These are phyloP conservation scores for Peniophora sp. DNA, from an alignment of 1,284 basidiomycete species.

Conservation along the genomic window DNA sequence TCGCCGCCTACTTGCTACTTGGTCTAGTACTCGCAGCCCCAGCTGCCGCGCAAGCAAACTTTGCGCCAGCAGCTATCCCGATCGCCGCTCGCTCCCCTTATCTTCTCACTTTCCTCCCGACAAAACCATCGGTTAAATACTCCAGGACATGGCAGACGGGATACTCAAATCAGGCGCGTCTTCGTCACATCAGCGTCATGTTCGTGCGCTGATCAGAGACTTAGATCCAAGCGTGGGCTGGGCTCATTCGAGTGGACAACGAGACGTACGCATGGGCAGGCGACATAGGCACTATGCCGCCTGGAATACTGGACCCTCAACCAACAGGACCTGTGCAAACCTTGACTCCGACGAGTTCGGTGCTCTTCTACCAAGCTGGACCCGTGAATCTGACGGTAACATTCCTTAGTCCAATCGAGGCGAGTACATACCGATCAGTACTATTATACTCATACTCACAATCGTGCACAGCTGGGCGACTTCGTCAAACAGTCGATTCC, in stretches of 20 bases:
- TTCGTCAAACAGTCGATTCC: slow-evolving; percentile 13
- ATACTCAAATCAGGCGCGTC: neutral
- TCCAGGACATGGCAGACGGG: neutral
- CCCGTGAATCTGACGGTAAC: slow-evolving; percentile 8
- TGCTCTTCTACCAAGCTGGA: slow-evolving; percentile 4
- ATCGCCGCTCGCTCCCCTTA: neutral
- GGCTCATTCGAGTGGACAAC: neutral
- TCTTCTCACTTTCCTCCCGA: neutral
- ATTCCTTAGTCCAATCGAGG: slow-evolving; percentile 13
- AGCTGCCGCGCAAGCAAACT: too few relatives aligned
- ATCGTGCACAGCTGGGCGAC: too few relatives aligned
- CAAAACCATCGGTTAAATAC: neutral
- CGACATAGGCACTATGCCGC: neutral
- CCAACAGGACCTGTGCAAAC: slow-evolving; percentile 1
- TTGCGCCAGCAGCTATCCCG: neutral
- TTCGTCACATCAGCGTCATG: neutral
- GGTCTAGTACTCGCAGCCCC: too few relatives aligned
- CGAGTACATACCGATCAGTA: too few relatives aligned
- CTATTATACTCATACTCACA: too few relatives aligned
- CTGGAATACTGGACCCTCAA: too few relatives aligned
- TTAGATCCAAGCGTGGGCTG: neutral
- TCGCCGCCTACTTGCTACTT: too few relatives aligned
- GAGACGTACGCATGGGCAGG: neutral
- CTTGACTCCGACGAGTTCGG: slow-evolving; percentile 8
- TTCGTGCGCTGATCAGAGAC: neutral